Evolutionary conservation across 805 yeast genomes (phyloP).

Genomic region (Candida vaughaniae): DNA sequence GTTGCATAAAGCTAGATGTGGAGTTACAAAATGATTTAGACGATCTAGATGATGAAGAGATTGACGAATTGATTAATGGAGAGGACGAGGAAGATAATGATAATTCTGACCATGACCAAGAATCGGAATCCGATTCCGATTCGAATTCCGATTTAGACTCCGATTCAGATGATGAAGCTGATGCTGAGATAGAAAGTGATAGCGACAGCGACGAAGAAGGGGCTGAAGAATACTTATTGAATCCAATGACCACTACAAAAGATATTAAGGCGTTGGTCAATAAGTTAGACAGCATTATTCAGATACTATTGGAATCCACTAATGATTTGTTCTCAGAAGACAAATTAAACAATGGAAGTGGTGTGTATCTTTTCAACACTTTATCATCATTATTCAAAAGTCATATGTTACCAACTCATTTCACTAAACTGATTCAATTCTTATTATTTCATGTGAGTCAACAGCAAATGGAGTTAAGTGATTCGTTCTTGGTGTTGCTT

Average conservation of each 20-base stretch:
- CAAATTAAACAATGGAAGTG: constrained; percentile 57
- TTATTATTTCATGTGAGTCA: constrained; percentile 79
- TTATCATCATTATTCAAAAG: constrained; percentile 75
- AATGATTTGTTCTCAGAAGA: constrained; percentile 38
- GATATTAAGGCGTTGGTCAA: constrained; percentile 54
- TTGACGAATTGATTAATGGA: constrained; percentile 49
- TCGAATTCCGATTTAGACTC: constrained; percentile 21
- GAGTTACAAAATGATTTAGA: constrained; percentile 88
- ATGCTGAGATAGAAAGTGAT: constrained; percentile 22
- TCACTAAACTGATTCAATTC: constrained; percentile 85
- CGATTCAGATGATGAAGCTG: constrained; percentile 21
- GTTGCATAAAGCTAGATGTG: constrained; percentile 82
- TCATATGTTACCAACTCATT: constrained; percentile 87
- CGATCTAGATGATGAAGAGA: constrained; percentile 70
- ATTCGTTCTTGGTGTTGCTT: constrained; percentile 76
- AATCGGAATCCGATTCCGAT: constrained; percentile 23
- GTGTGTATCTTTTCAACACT: constrained; percentile 68
- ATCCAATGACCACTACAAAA: constrained; percentile 40
- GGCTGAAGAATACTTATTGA: constrained; percentile 44
- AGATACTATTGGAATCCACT: constrained; percentile 54
- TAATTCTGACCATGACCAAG: constrained; percentile 23
- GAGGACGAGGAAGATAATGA: constrained; percentile 49
- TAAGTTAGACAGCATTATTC: constrained; percentile 72
- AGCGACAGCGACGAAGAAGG: constrained; percentile 21
- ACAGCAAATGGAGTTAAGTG: constrained; percentile 76